These are phyloP conservation scores for Quercus mongolica DNA, from an alignment of 306 rosid species.

Conservation along the genomic window DNA sequence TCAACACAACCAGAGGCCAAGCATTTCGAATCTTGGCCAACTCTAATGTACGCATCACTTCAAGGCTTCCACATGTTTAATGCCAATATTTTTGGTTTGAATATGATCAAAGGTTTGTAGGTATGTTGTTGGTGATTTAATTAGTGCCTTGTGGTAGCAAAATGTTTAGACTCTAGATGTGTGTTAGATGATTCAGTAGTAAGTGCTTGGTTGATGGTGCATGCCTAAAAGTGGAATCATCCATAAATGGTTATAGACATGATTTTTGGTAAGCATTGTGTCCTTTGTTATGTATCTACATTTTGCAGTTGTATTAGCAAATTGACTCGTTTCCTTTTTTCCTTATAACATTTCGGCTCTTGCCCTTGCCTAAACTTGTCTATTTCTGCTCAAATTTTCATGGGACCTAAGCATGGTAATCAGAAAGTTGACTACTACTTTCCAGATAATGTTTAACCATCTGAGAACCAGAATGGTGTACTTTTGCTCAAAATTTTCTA, in stretches of 20 bases:
- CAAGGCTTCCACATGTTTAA: conserved; percentile 39
- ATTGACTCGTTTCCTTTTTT: not conserved
- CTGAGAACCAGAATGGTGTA: not conserved
- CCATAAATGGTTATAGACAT: not conserved
- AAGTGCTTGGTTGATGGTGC: not conserved
- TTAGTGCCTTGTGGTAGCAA: not conserved
- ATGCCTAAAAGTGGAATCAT: not conserved
- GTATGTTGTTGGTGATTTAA: conserved; percentile 30
- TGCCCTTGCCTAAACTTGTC: not conserved
- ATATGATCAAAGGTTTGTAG: conserved; percentile 38
- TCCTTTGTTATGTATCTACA: not conserved
- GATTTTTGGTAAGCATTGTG: not conserved
- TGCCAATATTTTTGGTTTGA: conserved; percentile 33
- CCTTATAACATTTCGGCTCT: not conserved
- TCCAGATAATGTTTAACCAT: not conserved
- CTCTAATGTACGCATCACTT: conserved; percentile 59
- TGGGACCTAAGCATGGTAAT: not conserved
- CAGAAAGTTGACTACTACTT: not conserved
- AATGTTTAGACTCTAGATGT: not conserved
- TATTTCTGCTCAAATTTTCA: not conserved
- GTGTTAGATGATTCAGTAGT: not conserved
- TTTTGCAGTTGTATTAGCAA: not conserved
- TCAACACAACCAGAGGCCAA: conserved; percentile 55
- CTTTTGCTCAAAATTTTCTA: not conserved
- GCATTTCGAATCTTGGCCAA: conserved; percentile 64